phyloP scores from a whole-genome alignment of 1,139 yeast genomes.

The Suhomyces yuchorum region DNA sequence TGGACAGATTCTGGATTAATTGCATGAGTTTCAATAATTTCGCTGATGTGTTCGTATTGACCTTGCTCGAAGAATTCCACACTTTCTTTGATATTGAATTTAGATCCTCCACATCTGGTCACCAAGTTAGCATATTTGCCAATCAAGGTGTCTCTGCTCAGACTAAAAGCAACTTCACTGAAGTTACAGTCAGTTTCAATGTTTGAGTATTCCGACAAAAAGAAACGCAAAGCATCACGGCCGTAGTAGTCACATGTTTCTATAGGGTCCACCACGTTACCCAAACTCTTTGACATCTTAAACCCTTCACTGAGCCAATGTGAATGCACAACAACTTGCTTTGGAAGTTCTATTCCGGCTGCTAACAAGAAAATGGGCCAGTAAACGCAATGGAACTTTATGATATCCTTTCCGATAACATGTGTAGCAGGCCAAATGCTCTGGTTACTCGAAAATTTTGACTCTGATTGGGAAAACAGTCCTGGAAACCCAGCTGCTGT shows the following conservation, averaged over 20 bases:
- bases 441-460: constrained; percentile 4
- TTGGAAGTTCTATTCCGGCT: constrained; percentile 69
- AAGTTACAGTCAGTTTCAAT: constrained; percentile 80
- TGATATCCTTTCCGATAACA: constrained; percentile 88
- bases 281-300: constrained; percentile 91
- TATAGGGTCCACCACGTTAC: constrained; percentile 94
- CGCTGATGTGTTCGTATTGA: constrained; percentile 29
- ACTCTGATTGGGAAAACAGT: constrained; percentile 14
- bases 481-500: constrained; percentile 71
- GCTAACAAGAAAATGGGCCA: constrained; percentile 96
- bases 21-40: constrained; percentile 20
- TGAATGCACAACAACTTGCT: constrained; percentile 81
- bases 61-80: constrained; percentile 26
- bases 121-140: constrained; percentile 84
- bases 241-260: constrained; percentile 63
- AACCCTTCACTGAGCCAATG: constrained; percentile 92
- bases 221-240: constrained; percentile 73
- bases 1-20: constrained; percentile 15
- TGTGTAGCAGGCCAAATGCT: constrained; percentile 69
- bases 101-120: constrained; percentile 70
- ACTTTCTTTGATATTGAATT: constrained; percentile 61
- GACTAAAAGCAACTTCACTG: constrained; percentile 56
- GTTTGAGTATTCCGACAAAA: constrained; percentile 73
- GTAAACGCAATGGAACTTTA: constrained; percentile 83
- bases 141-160: constrained; percentile 65